Base-by-base conservation (phyloP, 2,329 filamentous ascomycete genomes). In the Coleophoma cylindrospora region DNA sequence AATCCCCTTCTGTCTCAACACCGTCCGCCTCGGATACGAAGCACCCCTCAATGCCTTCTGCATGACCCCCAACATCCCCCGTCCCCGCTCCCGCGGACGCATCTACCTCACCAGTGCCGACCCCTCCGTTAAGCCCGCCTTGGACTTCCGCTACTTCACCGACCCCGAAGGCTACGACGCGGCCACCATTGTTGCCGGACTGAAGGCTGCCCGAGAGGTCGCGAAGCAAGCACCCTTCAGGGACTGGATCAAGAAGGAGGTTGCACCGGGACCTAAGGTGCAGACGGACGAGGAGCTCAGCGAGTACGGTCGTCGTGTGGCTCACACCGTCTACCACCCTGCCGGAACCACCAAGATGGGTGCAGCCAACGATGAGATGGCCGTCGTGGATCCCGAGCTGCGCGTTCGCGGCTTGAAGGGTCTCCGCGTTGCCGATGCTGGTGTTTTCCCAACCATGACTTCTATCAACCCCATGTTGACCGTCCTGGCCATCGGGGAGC, bases 301-400 rank as follows among this genome's bases (percentile, higher is more conserved):
- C 66, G 84, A 91, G 71, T 95, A 95, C 67, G 90, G 87, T 34
- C 80, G 90, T 43, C 80, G 83, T 43, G 63, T 90, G 80, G 89
- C 89, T 4, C 90, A 95, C 69, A 95, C 90, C 2, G 89, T 95
- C 32, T 95, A 95, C 70, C 90, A 95, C 69, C 90, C 90, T 0
- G 86, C 87, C 12, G 90, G 90, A 47, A 95, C 90, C 15, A 94
- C 89, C 49, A 91, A 91, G 76, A 95, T 95, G 90, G 89, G 89
- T 34, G 83, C 91, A 62, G 68, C 67, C 50, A 79, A 73, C 48
- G 88, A 95, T 65, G 71, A 79, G 45, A 71, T 84, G 66, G 89
- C 89, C 5, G 91, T 95, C 17, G 90, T 95, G n/a, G 86, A 94
- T 64, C 76, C 79, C 22, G 74, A 85, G 64, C 70, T 95, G 54